Percentiles rank a stretch among this genome's conserved stretches.
Evolutionary conservation across 2,329 filamentous ascomycete species (phyloP).

Genomic region (Chaetomium globosum): DNA sequence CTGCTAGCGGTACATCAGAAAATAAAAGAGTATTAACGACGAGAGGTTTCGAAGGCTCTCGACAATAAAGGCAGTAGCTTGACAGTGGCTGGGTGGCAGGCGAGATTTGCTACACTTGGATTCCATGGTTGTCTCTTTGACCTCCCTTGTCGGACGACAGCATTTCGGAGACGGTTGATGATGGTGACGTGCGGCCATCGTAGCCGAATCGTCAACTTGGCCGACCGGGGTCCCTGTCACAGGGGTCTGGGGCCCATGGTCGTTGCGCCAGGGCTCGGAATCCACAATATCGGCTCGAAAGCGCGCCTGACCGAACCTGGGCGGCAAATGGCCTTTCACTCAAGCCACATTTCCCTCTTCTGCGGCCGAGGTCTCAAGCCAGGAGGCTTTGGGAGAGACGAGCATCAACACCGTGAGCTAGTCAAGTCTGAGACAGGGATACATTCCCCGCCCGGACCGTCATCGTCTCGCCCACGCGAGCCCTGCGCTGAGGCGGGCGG

Average conservation of each 20-base stretch:
- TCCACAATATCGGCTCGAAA: constrained; percentile 4
- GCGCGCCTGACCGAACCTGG: not conserved
- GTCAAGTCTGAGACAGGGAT: not conserved
- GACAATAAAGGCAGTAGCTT: not conserved
- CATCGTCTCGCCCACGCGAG: constrained; percentile 2
- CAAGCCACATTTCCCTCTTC: not conserved
- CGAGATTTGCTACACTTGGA: not conserved
- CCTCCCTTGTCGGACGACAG: not conserved
- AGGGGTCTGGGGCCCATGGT: not conserved
- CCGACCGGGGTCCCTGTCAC: not conserved
- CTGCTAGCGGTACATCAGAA: not conserved
- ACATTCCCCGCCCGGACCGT: not conserved
- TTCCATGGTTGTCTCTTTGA: not conserved
- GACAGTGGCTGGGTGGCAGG: not conserved
- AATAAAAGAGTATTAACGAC: not conserved
- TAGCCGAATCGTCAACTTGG: constrained; percentile 12
- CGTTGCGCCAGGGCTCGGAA: not conserved
- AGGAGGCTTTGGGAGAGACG: not conserved
- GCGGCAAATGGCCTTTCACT: not conserved
- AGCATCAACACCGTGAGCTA: not conserved
- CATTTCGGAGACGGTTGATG: not conserved
- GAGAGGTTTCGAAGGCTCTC: not conserved
- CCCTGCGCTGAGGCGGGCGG: not conserved
- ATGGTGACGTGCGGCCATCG: constrained; percentile 14
- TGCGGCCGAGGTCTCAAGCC: not conserved